Conservation (phyloP, 768 basidiomycete genomes). For the Strobilomyces echinocephalus region DNA sequence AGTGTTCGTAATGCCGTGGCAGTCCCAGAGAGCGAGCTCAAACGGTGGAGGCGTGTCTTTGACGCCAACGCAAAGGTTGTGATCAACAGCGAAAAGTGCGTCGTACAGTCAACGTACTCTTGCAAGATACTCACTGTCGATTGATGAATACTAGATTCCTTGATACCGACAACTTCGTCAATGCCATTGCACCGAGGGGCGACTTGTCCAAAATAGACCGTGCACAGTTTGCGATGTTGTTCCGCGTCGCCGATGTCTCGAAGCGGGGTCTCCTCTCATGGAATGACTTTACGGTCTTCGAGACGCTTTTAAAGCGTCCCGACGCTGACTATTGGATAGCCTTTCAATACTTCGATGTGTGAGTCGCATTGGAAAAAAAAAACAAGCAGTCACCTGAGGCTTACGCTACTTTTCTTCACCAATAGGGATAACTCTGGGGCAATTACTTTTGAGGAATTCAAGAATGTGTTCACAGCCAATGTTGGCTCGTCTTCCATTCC, state of each 20-base stretch:
- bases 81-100: constrained; percentile 78
- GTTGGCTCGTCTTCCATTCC: constrained; percentile 78
- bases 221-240: constrained; percentile 84
- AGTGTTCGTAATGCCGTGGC: constrained; percentile 65
- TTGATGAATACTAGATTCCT: constrained; percentile 57
- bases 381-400: not conserved
- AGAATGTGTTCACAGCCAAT: constrained; percentile 81
- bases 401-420: constrained; percentile 6
- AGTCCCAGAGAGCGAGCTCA: constrained; percentile 77
- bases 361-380: constrained; percentile 31
- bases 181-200: constrained; percentile 85
- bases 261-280: constrained; percentile 78
- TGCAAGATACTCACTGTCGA: constrained; percentile 14
- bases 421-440: constrained; percentile 83
- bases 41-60: constrained; percentile 85
- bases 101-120: constrained; percentile 17
- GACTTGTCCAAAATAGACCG: constrained; percentile 85
- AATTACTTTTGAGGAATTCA: constrained; percentile 94
- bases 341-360: constrained; percentile 95
- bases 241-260: constrained; percentile 80
- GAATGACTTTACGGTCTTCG: constrained; percentile 96
- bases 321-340: constrained; percentile 98
- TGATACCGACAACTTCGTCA: constrained; percentile 84
- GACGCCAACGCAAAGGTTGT: constrained; percentile 74
- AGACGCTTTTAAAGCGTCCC: constrained; percentile 87